A percentile compares a stretch with the other conserved stretches of the same genome.
phyloP scores from a whole-genome alignment of 1,284 basidiomycete genomes.

The Moesziomyces aphidis region DNA sequence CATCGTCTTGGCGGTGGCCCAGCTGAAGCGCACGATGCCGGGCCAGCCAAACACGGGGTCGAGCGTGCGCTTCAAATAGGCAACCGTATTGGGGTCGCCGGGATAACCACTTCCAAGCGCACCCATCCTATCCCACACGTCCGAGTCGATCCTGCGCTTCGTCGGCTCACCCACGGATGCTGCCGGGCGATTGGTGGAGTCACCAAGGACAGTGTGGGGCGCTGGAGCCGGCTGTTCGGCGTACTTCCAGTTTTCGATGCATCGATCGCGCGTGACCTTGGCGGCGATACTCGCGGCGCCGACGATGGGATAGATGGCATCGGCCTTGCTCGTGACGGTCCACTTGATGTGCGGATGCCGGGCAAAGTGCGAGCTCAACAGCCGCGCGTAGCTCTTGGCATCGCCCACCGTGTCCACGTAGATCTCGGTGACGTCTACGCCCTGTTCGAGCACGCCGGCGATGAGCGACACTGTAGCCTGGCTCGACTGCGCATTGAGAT shows the following conservation, averaged over 20 bases:
- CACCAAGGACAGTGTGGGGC: constrained; percentile 10
- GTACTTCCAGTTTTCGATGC: constrained; percentile 83
- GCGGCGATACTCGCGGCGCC: constrained; percentile 96
- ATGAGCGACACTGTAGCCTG: constrained; percentile 91
- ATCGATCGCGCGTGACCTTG: constrained; percentile 93
- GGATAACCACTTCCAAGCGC: constrained; percentile 31
- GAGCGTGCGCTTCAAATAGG: constrained; percentile 81
- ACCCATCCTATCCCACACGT: constrained; percentile 31
- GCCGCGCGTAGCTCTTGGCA: constrained; percentile 80
- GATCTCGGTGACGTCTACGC: constrained; percentile 87
- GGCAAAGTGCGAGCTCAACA: constrained; percentile 55
- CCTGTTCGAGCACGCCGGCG: constrained; percentile 80
- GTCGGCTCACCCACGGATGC: neutral
- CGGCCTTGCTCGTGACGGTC: constrained; percentile 91
- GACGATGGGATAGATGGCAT: constrained; percentile 94
- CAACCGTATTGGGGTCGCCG: constrained; percentile 89
- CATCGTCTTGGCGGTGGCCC: constrained; percentile 90
- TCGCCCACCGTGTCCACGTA: constrained; percentile 96
- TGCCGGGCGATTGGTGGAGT: constrained; percentile 13
- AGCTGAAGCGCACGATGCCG: constrained; percentile 90
- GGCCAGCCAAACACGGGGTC: constrained; percentile 95
- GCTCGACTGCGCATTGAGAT: constrained; percentile 92
- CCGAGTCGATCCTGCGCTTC: constrained; percentile 25
- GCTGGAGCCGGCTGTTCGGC: constrained; percentile 62
- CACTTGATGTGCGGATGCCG: constrained; percentile 72